These are phyloP conservation scores for Mycena citricolor DNA, from an alignment of 1,284 basidiomycete species.

Conservation along the genomic window DNA sequence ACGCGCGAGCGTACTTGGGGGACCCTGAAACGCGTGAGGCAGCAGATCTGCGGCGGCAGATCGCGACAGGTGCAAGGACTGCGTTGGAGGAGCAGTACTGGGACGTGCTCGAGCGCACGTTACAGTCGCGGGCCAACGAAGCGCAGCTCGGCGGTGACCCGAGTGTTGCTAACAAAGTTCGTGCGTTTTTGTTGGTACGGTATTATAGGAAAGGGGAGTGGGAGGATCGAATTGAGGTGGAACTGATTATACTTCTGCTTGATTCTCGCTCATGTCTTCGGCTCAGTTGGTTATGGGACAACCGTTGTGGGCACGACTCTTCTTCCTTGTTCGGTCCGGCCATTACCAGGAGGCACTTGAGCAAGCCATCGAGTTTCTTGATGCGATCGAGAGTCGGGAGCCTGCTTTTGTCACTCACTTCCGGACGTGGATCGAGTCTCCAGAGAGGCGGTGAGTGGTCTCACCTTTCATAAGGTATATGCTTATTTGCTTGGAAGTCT, in stretches of 20 bases:
- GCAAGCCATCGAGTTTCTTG: conserved; percentile 72
- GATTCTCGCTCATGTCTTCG: conserved; percentile 3
- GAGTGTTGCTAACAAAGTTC: conserved; percentile 84
- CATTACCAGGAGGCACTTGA: conserved; percentile 79
- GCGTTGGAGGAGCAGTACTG: conserved; percentile 86
- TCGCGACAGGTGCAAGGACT: conserved; percentile 70
- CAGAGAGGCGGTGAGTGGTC: conserved; percentile 65
- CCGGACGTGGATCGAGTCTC: conserved; percentile 82
- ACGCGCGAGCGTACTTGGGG: conserved; percentile 69
- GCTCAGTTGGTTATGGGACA: conserved; percentile 75
- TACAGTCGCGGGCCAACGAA: conserved; percentile 83
- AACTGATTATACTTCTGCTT: background rate
- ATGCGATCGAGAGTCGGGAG: conserved; percentile 80
- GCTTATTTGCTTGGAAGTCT: conserved; percentile 44
- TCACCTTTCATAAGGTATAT: no score
- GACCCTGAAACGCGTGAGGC: conserved; percentile 69
- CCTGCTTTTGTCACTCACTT: conserved; percentile 84
- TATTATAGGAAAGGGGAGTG: conserved; percentile 84
- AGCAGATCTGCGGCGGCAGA: conserved; percentile 59
- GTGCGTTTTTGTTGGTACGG: conserved; percentile 80
- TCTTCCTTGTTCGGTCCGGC: conserved; percentile 88
- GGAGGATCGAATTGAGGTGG: conserved; percentile 82
- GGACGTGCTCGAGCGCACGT: conserved; percentile 80
- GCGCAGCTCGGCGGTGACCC: conserved; percentile 92
- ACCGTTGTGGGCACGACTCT: conserved; percentile 91